These are phyloP conservation scores for Mucor plumbeus DNA, from an alignment of 371 early-diverging fungal genomes.

Conservation along the genomic window DNA sequence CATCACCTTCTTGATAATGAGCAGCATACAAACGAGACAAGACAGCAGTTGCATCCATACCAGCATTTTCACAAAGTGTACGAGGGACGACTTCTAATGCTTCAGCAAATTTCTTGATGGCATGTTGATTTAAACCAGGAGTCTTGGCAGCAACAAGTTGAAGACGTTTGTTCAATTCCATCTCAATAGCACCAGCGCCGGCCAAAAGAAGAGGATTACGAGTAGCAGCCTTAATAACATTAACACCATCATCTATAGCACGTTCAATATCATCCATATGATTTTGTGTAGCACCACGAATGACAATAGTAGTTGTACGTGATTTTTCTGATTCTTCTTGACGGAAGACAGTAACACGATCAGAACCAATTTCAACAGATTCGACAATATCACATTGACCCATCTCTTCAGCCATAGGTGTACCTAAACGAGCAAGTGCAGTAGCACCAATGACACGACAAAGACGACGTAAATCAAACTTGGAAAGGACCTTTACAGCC, in stretches of 20 bases:
- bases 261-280: constrained; percentile 97
- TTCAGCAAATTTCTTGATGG: constrained; percentile 96
- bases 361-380: constrained; percentile 95
- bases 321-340: constrained; percentile 78
- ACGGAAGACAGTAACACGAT: constrained; percentile 95
- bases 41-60: constrained; percentile 94
- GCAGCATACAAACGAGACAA: constrained; percentile 94
- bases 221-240: constrained; percentile 92
- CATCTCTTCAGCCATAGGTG: constrained; percentile 96
- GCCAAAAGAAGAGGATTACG: constrained; percentile 89
- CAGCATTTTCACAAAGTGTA: constrained; percentile 96
- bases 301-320: constrained; percentile 93
- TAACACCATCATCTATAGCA: constrained; percentile 98
- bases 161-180: constrained; percentile 87
- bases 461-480: constrained; percentile 95
- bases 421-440: constrained; percentile 91
- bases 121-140: constrained; percentile 94
- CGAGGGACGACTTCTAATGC: constrained; percentile 95
- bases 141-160: constrained; percentile 82
- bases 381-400: constrained; percentile 96
- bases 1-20: constrained; percentile 78
- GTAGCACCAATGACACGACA: constrained; percentile 95
- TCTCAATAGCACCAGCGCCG: constrained; percentile 97
- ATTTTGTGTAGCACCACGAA: constrained; percentile 98
- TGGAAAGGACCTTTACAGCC: constrained; percentile 91